Conservation (phyloP, 2,329 filamentous ascomycete genomes). For the Phaeomoniella chlamydospora region DNA sequence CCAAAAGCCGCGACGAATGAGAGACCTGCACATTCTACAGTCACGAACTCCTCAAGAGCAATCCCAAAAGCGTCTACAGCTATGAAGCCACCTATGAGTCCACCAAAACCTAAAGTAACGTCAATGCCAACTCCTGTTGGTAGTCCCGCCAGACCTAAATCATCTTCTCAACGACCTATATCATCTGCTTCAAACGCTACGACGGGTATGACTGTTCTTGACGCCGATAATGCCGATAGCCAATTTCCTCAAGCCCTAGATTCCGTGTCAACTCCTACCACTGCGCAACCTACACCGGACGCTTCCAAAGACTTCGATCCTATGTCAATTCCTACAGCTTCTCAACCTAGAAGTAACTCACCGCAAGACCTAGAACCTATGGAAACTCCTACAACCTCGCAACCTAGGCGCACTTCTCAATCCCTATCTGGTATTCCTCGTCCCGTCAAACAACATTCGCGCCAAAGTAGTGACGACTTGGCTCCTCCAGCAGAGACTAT, state of each 20-base stretch:
- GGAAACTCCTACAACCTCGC: slow-evolving; percentile 7
- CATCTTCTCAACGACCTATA: slow-evolving; percentile 24
- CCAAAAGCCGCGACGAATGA: no score
- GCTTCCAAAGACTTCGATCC: neutral
- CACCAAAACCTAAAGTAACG: slow-evolving; percentile 10
- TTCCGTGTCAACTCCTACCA: neutral
- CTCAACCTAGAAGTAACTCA: neutral
- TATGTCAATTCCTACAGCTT: neutral
- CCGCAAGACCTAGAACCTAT: no score
- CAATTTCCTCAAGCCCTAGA: neutral
- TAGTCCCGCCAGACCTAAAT: slow-evolving; percentile 39
- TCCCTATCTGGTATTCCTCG: slow-evolving; percentile 8
- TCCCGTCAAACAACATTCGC: slow-evolving; percentile 4
- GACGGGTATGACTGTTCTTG: slow-evolving; percentile 8
- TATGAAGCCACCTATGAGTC: slow-evolving; percentile 1
- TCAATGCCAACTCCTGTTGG: slow-evolving; percentile 18
- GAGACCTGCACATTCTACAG: no score
- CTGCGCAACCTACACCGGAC: neutral
- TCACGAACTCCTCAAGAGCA: neutral
- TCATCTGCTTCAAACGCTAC: slow-evolving; percentile 6
- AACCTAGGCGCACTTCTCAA: slow-evolving; percentile 10
- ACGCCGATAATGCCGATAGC: neutral
- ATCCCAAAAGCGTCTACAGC: neutral
- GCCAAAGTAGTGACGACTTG: slow-evolving; percentile 5
- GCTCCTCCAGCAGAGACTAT: slow-evolving; percentile 12